Base-by-base conservation (phyloP, 371 early-diverging fungal genomes). In the Syncephalastrum racemosum region DNA sequence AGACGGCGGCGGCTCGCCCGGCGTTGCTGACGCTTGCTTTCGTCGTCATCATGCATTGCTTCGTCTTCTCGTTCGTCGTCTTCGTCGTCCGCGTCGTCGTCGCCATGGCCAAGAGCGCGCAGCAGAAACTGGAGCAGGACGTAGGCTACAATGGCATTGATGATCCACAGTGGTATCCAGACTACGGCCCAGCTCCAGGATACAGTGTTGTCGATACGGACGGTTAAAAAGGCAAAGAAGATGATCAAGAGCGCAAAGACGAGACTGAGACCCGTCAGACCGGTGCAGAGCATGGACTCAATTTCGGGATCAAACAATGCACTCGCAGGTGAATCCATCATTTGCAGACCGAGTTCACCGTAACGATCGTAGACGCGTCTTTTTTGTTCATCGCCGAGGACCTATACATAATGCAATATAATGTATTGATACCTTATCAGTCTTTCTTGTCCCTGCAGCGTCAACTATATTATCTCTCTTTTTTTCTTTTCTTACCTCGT, bases 261-360 rank as follows among this genome's bases (percentile, higher is more conserved):
- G 4, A 87, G 44, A 0, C 89, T 83, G 41, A 81, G 57, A 10
- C 71, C 63, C 25, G 81, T 60, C 23, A 93, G 81, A 47, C 87
- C 49, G 3, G 77, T 62, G 66, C 89, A 89, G n/a, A 93, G 64
- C 60, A 84, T 74, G 23, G 85, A 81, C 59, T 90, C 86, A 6
- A 90, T 73, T 46, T 86, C 83, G 0, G 93, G 91, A 70, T 92
- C 90, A 58, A 94, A 79, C 52, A 89, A 69, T 27, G 90, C 82
- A 50, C 91, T 85, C 20, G 79, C 80, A 25, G 89, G 79, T 2
- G 85, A 77, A 19, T 82, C 88, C 66, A 91, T 84, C 92, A 93
- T 91, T 52, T 80, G 78, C 4, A 94, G 71, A 5, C 95, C 96
- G 36, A 87, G 76, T 60, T 94, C 93, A 36, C 97, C 96, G 68